Conservation (phyloP, 306 rosid genomes). For the Elaeagnus macrophylla region DNA sequence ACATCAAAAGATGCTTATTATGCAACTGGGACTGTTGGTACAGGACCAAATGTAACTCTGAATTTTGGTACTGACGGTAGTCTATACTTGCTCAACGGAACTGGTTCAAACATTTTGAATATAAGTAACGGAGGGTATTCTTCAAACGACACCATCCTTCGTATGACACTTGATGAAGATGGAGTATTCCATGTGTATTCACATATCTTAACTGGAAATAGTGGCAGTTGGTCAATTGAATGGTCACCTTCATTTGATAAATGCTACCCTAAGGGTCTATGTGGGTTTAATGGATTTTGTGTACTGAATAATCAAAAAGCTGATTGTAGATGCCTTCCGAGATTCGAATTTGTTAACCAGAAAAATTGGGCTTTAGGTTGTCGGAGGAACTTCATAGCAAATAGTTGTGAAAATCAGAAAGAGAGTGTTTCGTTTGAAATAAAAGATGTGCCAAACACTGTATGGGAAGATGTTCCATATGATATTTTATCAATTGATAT, state of each 20-base stretch:
- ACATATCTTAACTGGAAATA: not conserved
- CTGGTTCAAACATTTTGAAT: not conserved
- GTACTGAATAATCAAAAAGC: not conserved
- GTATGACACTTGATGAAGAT: constrained; percentile 18
- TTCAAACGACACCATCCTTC: not conserved
- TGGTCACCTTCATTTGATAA: not conserved
- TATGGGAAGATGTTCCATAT: constrained; percentile 3
- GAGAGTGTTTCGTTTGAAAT: not conserved
- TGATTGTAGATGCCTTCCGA: constrained; percentile 13
- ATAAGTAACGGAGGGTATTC: constrained; percentile 3
- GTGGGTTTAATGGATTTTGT: constrained; percentile 14
- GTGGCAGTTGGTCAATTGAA: not conserved
- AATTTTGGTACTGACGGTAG: constrained; percentile 4
- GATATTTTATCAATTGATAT: not conserved
- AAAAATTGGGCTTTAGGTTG: constrained; percentile 13
- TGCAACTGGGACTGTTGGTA: not conserved
- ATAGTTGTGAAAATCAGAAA: not conserved
- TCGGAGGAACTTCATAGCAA: not conserved
- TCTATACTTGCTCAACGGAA: constrained; percentile 13
- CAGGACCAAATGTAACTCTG: constrained; percentile 1
- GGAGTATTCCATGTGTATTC: constrained; percentile 20
- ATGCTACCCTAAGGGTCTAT: constrained; percentile 13
- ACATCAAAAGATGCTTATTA: not conserved
- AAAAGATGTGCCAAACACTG: not conserved
- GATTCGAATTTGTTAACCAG: not conserved